A percentile compares a stretch with the other conserved stretches of the same genome.
These are phyloP conservation scores for Ophiostoma montium DNA, from an alignment of 2,329 filamentous ascomycete species.

Conservation along the genomic window DNA sequence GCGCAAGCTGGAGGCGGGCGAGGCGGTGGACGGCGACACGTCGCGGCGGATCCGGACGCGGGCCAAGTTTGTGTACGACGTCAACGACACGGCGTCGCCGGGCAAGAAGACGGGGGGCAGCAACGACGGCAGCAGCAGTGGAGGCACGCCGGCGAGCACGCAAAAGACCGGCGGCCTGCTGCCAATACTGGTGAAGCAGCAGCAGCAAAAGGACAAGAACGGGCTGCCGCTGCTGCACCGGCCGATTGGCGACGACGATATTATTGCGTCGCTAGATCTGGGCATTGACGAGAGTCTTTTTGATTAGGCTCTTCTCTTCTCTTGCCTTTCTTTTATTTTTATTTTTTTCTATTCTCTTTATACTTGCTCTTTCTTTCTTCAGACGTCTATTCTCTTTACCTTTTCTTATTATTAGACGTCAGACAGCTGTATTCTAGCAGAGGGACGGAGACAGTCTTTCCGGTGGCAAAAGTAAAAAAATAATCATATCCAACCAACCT, in stretches of 20 bases:
- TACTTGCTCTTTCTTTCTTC: background rate
- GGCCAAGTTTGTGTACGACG: constrained; percentile 54
- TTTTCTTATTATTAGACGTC: no score
- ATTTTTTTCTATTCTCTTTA: background rate
- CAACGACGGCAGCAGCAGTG: constrained; percentile 21
- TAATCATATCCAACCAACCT: background rate
- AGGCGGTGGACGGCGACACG: constrained; percentile 42
- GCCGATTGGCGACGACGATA: constrained; percentile 78
- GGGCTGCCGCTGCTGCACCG: constrained; percentile 57
- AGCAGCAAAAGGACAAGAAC: constrained; percentile 43
- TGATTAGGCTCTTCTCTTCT: background rate
- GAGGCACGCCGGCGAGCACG: constrained; percentile 33
- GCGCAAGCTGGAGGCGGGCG: constrained; percentile 47
- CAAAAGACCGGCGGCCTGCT: constrained; percentile 30
- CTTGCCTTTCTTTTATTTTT: background rate
- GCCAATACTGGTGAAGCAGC: constrained; percentile 39
- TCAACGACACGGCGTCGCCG: constrained; percentile 28
- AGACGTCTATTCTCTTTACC: background rate
- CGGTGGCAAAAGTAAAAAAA: background rate
- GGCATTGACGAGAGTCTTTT: constrained; percentile 80
- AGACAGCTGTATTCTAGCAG: constrained; percentile 1
- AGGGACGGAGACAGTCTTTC: background rate
- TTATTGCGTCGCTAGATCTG: constrained; percentile 77
- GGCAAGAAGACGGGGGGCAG: constrained; percentile 28
- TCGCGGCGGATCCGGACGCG: constrained; percentile 50